Conservation (phyloP, 441 rosid species). For the Caryocar brasiliense region DNA sequence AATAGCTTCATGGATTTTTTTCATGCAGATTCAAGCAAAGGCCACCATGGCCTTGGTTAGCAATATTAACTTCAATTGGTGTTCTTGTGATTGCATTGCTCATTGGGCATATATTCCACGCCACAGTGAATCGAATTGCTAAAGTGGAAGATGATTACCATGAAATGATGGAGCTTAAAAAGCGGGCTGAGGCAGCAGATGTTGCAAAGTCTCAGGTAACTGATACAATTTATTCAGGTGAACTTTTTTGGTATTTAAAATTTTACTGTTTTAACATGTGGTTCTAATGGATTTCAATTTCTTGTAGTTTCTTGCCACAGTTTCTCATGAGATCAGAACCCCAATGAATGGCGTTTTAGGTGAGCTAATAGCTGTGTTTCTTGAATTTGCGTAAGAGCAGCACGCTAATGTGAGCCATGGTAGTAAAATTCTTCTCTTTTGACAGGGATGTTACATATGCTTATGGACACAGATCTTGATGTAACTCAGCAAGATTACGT, state of each 20-base stretch:
- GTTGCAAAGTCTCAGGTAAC: constrained; percentile 86
- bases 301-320: constrained; percentile 89
- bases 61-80: constrained; percentile 48
- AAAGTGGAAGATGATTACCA: constrained; percentile 79
- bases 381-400: too few relatives aligned
- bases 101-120: constrained; percentile 61
- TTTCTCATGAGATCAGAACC: constrained; percentile 93
- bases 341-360: constrained; percentile 98
- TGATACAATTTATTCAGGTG: constrained; percentile 4
- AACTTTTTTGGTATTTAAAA: constrained; percentile 2
- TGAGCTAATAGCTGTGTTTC: too few relatives aligned
- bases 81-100: constrained; percentile 72
- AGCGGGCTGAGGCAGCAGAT: constrained; percentile 84
- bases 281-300: constrained; percentile 13
- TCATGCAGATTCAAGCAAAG: constrained; percentile 65
- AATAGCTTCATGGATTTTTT: constrained; percentile 3
- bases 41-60: constrained; percentile 66
- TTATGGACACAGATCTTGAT: constrained; percentile 81
- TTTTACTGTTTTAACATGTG: neutral
- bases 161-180: constrained; percentile 62
- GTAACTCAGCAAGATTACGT: constrained; percentile 81
- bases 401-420: neutral
- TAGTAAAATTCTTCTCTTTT: neutral
- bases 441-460: constrained; percentile 84
- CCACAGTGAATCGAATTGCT: constrained; percentile 62